Evolutionary conservation across 345 rosid species (phyloP), one percentile per base, ranked within the genome.

Genomic region (Citrus hindsii): DNA sequence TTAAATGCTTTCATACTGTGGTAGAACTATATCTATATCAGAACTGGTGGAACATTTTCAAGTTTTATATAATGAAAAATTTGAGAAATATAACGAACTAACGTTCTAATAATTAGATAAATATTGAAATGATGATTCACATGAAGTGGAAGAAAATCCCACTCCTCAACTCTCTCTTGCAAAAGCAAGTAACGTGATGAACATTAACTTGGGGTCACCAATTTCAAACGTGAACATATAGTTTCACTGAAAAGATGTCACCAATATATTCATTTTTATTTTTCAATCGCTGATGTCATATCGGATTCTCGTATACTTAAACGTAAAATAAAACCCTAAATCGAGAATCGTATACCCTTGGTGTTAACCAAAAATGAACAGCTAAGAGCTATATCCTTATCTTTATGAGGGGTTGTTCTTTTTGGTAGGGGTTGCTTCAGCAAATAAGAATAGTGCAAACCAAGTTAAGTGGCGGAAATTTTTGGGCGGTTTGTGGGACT

Each of bases 401-500:
- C 53, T 33, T 37, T 67, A 1, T 4, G 40, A 37, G 51, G 21
- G 71, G 32, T 32, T 32, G 33, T 42, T 19, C 14, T 22, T 2
- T 74, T 62, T 27, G 28, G 72, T 12, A 76, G 77, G 77, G 79
- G 56, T 84, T 80, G 82, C 82, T 80, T 80, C n/a, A 38, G 40
- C 73, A 72, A 80, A 33, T 38, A 73, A 66, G 77, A 71, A 81
- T 58, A 79, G 82, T 79, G 77, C 56, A 74, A 79, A 72, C 37
- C 9, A 82, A 82, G 87, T 46, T 66, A 77, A 24, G 56, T 40
- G 71, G 71, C 22, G 60, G 67, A 60, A 25, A 72, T 35, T 80
- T 37, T 81, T 74, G 84, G 87, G 87, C 83, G 84, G 87, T 73
- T 84, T 79, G 87, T 84, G 87, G 84, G 83, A 73, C 84, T 79